Conservation (phyloP, 2,329 filamentous ascomycete species). For the Cladosporium sp. region DNA sequence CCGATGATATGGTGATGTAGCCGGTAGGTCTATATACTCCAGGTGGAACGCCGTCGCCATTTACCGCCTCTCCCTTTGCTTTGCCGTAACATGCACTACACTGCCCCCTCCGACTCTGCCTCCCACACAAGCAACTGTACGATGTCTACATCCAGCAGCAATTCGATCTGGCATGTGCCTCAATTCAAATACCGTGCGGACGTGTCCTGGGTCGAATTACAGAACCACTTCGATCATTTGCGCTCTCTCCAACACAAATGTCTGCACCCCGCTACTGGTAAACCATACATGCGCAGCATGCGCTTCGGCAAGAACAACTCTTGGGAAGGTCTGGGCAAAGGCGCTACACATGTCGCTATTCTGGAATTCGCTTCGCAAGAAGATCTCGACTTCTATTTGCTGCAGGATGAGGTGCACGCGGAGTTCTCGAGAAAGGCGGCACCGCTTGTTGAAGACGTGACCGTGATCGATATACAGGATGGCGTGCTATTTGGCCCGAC, state of each 20-base stretch:
- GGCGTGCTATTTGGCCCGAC: conserved; percentile 37
- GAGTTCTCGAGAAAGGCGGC: conserved; percentile 35
- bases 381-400: conserved; percentile 40
- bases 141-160: conserved; percentile 3
- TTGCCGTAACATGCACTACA: conserved; percentile 8
- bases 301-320: conserved; percentile 40
- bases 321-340: conserved; percentile 39
- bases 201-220: conserved; percentile 39
- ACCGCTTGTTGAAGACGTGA: conserved; percentile 37
- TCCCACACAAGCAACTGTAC: background rate
- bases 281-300: conserved; percentile 38
- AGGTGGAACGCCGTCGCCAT: background rate
- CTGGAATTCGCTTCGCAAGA: conserved; percentile 40
- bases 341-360: conserved; percentile 41
- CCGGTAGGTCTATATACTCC: background rate
- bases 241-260: conserved; percentile 33
- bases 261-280: conserved; percentile 28
- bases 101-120: conserved; percentile 4
- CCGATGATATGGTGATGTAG: background rate
- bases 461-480: conserved; percentile 40
- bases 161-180: conserved; percentile 33
- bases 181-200: conserved; percentile 38
- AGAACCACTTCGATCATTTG: conserved; percentile 38
- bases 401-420: conserved; percentile 36
- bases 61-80: background rate